Conservation (phyloP, 2,329 filamentous ascomycete genomes). For the Tolypocladium paradoxum region DNA sequence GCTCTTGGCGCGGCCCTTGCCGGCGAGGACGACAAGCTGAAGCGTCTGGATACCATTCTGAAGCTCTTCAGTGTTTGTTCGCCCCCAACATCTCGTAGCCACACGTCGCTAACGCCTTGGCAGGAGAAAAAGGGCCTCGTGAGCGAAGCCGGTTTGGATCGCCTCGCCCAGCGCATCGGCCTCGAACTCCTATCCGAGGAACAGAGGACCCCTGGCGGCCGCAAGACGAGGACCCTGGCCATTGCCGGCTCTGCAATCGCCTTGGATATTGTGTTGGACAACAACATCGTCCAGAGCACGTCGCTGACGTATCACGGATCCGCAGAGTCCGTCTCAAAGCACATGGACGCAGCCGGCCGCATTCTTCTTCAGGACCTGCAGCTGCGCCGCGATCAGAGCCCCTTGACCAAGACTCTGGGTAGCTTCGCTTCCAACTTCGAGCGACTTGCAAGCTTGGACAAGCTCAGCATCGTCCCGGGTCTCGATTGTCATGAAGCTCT, state of each 20-base stretch:
- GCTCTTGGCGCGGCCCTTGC: constrained; percentile 26
- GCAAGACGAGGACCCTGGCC: constrained; percentile 43
- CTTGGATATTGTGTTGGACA: constrained; percentile 50
- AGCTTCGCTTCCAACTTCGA: constrained; percentile 63
- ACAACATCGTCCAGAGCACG: constrained; percentile 52
- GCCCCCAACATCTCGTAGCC: neutral
- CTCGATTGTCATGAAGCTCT: constrained; percentile 72
- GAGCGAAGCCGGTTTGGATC: constrained; percentile 64
- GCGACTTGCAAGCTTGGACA: constrained; percentile 57
- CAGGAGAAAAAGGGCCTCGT: constrained; percentile 49
- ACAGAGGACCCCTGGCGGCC: constrained; percentile 31
- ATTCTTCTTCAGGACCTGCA: constrained; percentile 58
- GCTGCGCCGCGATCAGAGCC: constrained; percentile 46
- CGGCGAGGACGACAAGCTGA: constrained; percentile 43
- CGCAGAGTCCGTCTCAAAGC: constrained; percentile 45
- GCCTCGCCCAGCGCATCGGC: constrained; percentile 57
- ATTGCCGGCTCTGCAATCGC: constrained; percentile 52
- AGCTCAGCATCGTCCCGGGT: constrained; percentile 55
- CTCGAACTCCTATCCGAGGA: constrained; percentile 53
- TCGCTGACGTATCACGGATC: constrained; percentile 53
- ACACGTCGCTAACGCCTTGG: constrained; percentile 3
- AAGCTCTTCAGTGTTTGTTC: constrained; percentile 35
- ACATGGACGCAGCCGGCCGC: constrained; percentile 49
- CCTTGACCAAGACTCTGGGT: constrained; percentile 60
- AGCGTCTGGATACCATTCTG: constrained; percentile 41